A percentile compares a stretch with the other conserved stretches of the same genome.
Conservation (phyloP, 179 eudicot genomes). For the Corrigiola litoralis region DNA sequence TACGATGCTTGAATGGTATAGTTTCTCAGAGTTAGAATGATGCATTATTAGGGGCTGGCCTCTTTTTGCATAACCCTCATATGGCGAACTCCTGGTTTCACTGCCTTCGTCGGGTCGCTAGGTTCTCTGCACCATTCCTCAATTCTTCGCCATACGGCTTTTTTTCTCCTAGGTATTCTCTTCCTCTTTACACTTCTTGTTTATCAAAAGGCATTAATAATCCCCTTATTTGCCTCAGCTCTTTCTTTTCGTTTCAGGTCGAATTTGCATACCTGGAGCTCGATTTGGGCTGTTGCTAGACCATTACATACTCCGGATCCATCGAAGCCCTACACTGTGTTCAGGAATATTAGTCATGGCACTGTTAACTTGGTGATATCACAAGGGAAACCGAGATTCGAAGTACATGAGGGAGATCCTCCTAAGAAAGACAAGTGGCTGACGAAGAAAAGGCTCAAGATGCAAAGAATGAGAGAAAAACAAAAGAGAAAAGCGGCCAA, state of each 20-base stretch:
- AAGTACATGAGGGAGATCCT: slow-evolving; percentile 55
- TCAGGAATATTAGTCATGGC: slow-evolving; percentile 52
- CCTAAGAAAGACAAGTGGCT: slow-evolving; percentile 70
- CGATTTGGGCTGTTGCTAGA: background rate
- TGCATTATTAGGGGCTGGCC: background rate
- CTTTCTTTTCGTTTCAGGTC: slow-evolving; percentile 9
- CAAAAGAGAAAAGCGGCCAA: slow-evolving; percentile 63
- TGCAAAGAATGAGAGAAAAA: slow-evolving; percentile 64
- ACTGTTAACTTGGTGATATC: slow-evolving; percentile 63
- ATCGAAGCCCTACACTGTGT: slow-evolving; percentile 14
- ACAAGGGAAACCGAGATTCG: slow-evolving; percentile 71
- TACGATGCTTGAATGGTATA: background rate
- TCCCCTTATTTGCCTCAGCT: background rate
- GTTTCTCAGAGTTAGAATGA: background rate
- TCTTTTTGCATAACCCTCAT: background rate
- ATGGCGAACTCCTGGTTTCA: slow-evolving; percentile 20
- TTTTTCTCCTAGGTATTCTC: slow-evolving; percentile 11
- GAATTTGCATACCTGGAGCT: slow-evolving; percentile 1
- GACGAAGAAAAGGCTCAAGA: slow-evolving; percentile 73
- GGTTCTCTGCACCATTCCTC: slow-evolving; percentile 11
- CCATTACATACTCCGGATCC: background rate
- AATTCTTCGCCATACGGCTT: slow-evolving; percentile 4
- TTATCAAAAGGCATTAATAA: background rate
- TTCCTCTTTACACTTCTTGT: background rate
- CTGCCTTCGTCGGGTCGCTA: slow-evolving; percentile 19